Conservation (phyloP, 192 early-diverging fungal genomes). For the Backusella psychrophila region DNA sequence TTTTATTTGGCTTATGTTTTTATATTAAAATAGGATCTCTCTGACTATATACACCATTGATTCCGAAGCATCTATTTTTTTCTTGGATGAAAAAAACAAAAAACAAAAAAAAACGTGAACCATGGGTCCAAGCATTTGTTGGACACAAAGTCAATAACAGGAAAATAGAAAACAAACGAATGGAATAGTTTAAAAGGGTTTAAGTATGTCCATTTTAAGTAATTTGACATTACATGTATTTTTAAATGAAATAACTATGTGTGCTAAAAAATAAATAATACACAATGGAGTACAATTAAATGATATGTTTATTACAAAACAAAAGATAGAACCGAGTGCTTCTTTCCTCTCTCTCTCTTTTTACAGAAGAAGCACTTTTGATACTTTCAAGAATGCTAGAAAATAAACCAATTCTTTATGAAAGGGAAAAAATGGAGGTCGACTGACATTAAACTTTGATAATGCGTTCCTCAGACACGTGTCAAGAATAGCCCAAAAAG, state of each 20-base stretch:
- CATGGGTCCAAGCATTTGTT: no score
- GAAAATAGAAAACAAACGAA: no score
- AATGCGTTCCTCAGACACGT: slow-evolving; percentile 4
- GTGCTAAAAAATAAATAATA: background rate
- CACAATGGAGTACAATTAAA: background rate
- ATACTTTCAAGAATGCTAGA: background rate
- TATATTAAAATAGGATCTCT: no score
- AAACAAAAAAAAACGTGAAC: no score
- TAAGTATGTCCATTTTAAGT: no score
- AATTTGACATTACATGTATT: no score
- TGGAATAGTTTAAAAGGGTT: no score
- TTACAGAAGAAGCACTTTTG: background rate
- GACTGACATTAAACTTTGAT: background rate
- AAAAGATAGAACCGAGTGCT: background rate
- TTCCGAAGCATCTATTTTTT: no score
- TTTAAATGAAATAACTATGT: background rate
- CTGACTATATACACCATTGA: no score
- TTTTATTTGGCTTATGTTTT: no score
- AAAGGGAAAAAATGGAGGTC: background rate
- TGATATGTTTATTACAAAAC: background rate
- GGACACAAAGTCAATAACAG: no score
- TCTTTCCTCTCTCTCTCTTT: background rate
- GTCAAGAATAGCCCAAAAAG: slow-evolving; percentile 3
- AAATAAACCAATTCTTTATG: background rate
- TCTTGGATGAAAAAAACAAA: no score